Percentiles rank a stretch among this genome's conserved stretches.
Conservation (phyloP, 352 stramenopile genomes). For the Phytopythium vexans region DNA sequence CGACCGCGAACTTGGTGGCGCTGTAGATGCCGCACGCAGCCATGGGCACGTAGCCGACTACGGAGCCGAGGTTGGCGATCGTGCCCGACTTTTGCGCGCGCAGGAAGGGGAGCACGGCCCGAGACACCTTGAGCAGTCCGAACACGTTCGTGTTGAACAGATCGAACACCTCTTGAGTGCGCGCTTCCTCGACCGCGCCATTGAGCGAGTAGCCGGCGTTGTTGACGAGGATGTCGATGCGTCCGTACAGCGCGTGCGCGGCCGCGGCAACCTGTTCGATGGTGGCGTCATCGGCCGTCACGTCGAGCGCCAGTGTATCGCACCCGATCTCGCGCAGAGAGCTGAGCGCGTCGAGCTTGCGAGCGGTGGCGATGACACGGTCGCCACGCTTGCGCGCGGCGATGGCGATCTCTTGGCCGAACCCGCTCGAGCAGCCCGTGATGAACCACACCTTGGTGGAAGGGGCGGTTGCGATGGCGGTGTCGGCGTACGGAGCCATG, state of each 20-base stretch:
- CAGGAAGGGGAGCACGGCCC: slow-evolving; percentile 42
- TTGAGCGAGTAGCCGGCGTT: slow-evolving; percentile 43
- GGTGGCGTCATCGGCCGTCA: slow-evolving; percentile 33
- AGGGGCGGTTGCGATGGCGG: background rate
- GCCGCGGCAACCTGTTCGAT: slow-evolving; percentile 23
- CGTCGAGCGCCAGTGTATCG: slow-evolving; percentile 26
- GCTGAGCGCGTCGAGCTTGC: slow-evolving; percentile 27
- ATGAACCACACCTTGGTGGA: slow-evolving; percentile 45
- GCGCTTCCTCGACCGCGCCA: slow-evolving; percentile 44
- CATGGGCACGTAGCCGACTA: slow-evolving; percentile 20
- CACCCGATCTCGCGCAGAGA: slow-evolving; percentile 11
- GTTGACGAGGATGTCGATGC: slow-evolving; percentile 54
- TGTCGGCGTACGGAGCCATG: too few species aligned
- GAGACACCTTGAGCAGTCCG: slow-evolving; percentile 24
- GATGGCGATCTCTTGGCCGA: slow-evolving; percentile 42
- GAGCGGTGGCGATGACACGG: slow-evolving; percentile 43
- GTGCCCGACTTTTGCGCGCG: slow-evolving; percentile 31
- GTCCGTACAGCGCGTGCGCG: slow-evolving; percentile 31
- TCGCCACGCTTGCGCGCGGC: slow-evolving; percentile 38
- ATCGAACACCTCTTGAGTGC: slow-evolving; percentile 25
- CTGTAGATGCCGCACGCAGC: slow-evolving; percentile 33
- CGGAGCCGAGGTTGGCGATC: slow-evolving; percentile 41
- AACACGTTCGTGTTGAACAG: slow-evolving; percentile 49
- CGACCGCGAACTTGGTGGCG: slow-evolving; percentile 41
- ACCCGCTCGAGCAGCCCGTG: slow-evolving; percentile 45